phyloP scores from a whole-genome alignment of 805 yeast genomes.

The Metschnikowia borealis region DNA sequence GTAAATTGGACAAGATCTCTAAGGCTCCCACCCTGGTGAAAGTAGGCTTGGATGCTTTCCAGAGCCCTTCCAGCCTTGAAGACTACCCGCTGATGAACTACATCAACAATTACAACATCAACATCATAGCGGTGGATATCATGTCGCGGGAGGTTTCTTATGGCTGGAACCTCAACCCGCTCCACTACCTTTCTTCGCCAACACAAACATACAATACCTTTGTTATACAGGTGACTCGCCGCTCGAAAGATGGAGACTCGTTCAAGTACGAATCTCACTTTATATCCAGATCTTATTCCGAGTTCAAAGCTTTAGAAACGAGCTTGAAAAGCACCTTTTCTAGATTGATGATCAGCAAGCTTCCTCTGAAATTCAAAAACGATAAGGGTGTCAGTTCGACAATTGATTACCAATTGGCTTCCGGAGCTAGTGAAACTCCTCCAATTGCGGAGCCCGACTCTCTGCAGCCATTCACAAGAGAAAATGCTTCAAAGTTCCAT shows the following conservation, averaged over 20 bases:
- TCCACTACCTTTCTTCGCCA: conserved; percentile 5
- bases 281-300: conserved; percentile 61
- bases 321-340: conserved; percentile 58
- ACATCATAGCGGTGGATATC: conserved; percentile 62
- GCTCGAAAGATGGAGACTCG: conserved; percentile 11
- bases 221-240: conserved; percentile 41
- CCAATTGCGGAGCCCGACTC: not conserved
- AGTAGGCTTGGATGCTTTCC: conserved; percentile 14
- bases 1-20: conserved; percentile 32
- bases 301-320: conserved; percentile 57
- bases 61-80: conserved; percentile 8
- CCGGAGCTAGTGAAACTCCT: conserved; percentile 1
- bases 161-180: conserved; percentile 19
- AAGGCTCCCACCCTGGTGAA: conserved; percentile 14
- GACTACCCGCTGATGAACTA: conserved; percentile 27
- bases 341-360: conserved; percentile 51
- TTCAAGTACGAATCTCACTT: conserved; percentile 32
- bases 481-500: conserved; percentile 32
- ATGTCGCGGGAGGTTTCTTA: conserved; percentile 9
- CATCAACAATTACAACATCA: conserved; percentile 57
- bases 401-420: not conserved
- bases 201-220: conserved; percentile 36
- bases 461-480: not conserved
- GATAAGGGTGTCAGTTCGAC: conserved; percentile 26
- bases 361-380: conserved; percentile 52